These are phyloP conservation scores for Musa schizocarpa DNA, from an alignment of 176 grass and related monocot genomes.

Conservation along the genomic window DNA sequence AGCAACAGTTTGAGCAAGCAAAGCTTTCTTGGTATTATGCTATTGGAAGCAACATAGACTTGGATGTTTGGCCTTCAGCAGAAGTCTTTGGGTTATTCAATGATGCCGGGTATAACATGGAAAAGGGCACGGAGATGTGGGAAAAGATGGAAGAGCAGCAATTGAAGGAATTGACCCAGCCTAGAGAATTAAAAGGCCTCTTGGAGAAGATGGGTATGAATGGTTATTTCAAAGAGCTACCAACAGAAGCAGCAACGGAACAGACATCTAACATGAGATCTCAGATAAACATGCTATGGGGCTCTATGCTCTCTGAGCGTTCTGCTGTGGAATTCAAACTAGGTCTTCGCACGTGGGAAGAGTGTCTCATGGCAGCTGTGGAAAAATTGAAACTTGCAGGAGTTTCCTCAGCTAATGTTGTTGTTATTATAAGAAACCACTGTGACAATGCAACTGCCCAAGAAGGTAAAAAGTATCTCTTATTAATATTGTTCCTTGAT, in stretches of 20 bases:
- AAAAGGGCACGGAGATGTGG: conserved; percentile 76
- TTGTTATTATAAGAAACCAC: conserved; percentile 84
- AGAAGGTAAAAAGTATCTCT: conserved; percentile 46
- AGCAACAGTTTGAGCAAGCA: conserved; percentile 85
- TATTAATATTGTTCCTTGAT: neutral
- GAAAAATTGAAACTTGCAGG: conserved; percentile 82
- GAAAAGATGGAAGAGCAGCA: conserved; percentile 54
- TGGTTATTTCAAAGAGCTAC: conserved; percentile 34
- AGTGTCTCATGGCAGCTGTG: conserved; percentile 60
- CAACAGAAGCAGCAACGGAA: conserved; percentile 43
- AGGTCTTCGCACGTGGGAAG: conserved; percentile 71
- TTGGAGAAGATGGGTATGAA: conserved; percentile 45
- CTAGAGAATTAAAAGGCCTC: conserved; percentile 36
- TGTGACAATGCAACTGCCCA: conserved; percentile 61
- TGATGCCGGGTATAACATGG: conserved; percentile 75
- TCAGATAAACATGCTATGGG: conserved; percentile 91
- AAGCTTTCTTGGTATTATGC: conserved; percentile 88
- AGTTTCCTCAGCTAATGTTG: conserved; percentile 45
- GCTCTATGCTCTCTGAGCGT: conserved; percentile 80
- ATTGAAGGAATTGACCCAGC: conserved; percentile 45
- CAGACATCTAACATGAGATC: conserved; percentile 61
- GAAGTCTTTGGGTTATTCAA: conserved; percentile 74
- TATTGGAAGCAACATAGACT: conserved; percentile 46
- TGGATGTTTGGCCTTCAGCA: conserved; percentile 32
- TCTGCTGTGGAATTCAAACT: conserved; percentile 80